phyloP scores from a whole-genome alignment of 495 filamentous ascomycete genomes.

The Podospora bellae-mahoneyi region DNA sequence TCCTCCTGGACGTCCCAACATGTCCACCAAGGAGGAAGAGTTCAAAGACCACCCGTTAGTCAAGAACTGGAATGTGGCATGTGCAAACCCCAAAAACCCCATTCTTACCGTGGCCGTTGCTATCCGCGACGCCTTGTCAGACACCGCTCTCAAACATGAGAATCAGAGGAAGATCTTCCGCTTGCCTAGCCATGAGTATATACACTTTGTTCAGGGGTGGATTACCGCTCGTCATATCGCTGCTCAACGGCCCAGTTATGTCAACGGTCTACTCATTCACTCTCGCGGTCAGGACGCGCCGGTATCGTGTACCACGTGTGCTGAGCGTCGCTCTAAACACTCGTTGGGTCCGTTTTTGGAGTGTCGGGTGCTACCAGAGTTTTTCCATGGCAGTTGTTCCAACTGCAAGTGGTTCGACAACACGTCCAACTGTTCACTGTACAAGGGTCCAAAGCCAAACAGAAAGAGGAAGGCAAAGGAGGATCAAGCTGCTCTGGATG shows the following conservation, averaged over 20 bases:
- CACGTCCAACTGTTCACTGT: conserved; percentile 33
- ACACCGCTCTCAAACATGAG: conserved; percentile 30
- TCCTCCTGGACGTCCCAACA: conserved; percentile 35
- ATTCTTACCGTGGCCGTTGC: conserved; percentile 23
- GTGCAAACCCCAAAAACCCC: conserved; percentile 18
- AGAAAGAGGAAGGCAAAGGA: conserved; percentile 36
- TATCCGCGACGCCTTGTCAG: conserved; percentile 31
- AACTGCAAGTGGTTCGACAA: conserved; percentile 43
- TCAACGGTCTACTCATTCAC: conserved; percentile 37
- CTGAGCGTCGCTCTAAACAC: conserved; percentile 27
- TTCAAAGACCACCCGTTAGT: conserved; percentile 30
- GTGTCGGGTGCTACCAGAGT: conserved; percentile 29
- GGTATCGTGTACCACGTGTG: conserved; percentile 26
- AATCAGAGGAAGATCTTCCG: conserved; percentile 31
- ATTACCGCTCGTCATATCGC: conserved; percentile 37
- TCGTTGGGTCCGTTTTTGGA: conserved; percentile 33
- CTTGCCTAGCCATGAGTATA: conserved; percentile 29
- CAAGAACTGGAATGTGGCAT: conserved; percentile 32
- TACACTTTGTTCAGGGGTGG: conserved; percentile 36
- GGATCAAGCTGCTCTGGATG: neutral
- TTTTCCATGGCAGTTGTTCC: conserved; percentile 36
- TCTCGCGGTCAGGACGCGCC: conserved; percentile 31
- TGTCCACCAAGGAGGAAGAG: conserved; percentile 30
- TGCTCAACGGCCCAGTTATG: conserved; percentile 35
- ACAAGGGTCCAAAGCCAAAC: conserved; percentile 36